Evolutionary conservation across 192 early-diverging fungal genomes (phyloP).

Genomic region (Backusella sp.): DNA sequence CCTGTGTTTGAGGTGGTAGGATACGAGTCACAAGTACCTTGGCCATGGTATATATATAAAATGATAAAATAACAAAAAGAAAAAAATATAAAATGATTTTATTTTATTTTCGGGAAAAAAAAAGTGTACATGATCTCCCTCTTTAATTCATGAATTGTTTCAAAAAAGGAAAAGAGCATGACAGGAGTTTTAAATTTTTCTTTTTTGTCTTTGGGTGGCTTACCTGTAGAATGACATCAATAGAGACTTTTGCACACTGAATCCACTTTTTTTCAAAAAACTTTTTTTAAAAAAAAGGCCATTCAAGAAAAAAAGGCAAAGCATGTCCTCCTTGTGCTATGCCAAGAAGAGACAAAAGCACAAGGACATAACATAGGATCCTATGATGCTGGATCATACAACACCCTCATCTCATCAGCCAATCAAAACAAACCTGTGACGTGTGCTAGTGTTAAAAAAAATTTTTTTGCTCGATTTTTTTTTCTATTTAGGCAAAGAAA

Average conservation of each 20-base stretch:
- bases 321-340: too few relatives aligned
- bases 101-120: not conserved
- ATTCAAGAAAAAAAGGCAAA: too few relatives aligned
- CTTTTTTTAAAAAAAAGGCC: too few relatives aligned
- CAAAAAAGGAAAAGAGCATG: not conserved
- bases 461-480: conserved; percentile 15
- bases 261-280: too few relatives aligned
- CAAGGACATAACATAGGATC: not conserved
- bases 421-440: not conserved
- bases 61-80: not conserved
- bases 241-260: not conserved
- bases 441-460: conserved; percentile 6
- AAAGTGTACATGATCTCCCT: not conserved
- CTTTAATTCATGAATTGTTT: not conserved
- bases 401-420: not conserved
- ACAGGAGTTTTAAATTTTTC: not conserved
- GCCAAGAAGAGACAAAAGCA: not conserved
- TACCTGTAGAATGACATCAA: not conserved
- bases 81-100: not conserved
- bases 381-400: not conserved
- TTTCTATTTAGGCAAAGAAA: conserved; percentile 12
- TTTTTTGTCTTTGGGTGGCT: not conserved
- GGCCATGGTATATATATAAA: not conserved
- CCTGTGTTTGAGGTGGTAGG: conserved; percentile 31
- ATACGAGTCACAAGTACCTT: conserved; percentile 34